A percentile compares a stretch with the other conserved stretches of the same genome.
phyloP scores from a whole-genome alignment of 2,329 filamentous ascomycete genomes.

The Chaetoscypha palmicola region DNA sequence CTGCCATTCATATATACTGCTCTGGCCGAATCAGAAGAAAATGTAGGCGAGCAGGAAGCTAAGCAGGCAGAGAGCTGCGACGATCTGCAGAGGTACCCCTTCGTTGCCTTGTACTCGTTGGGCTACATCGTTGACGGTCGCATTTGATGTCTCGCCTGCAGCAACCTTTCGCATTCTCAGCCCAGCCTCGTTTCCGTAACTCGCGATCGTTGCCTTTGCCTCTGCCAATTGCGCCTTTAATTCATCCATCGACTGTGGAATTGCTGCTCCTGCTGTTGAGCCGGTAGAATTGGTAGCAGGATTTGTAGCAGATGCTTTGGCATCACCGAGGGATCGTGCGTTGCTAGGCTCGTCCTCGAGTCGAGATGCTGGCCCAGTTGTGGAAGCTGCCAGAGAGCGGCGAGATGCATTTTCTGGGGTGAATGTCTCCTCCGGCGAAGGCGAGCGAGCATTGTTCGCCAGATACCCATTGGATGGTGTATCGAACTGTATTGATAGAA shows the following conservation, averaged over 20 bases:
- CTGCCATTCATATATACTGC: not conserved
- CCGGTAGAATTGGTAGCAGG: slow-evolving; percentile 34
- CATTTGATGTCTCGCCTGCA: slow-evolving; percentile 41
- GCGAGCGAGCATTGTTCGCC: slow-evolving; percentile 38
- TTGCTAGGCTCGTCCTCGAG: slow-evolving; percentile 27
- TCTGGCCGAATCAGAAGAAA: slow-evolving; percentile 65
- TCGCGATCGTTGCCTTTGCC: slow-evolving; percentile 65
- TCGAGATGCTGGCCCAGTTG: slow-evolving; percentile 23
- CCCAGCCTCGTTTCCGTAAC: slow-evolving; percentile 63
- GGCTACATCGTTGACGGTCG: slow-evolving; percentile 43
- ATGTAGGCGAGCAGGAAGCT: slow-evolving; percentile 94
- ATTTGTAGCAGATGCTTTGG: slow-evolving; percentile 25
- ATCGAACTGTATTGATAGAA: slow-evolving; percentile 5
- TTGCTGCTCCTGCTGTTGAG: slow-evolving; percentile 39
- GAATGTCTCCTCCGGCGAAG: slow-evolving; percentile 37
- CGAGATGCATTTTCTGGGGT: slow-evolving; percentile 26
- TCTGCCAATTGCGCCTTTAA: slow-evolving; percentile 66
- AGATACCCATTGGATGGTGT: slow-evolving; percentile 34
- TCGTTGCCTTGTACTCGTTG: slow-evolving; percentile 43
- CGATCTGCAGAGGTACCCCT: slow-evolving; percentile 81
- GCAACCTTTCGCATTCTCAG: slow-evolving; percentile 73
- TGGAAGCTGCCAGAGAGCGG: slow-evolving; percentile 15
- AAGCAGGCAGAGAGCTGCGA: slow-evolving; percentile 74
- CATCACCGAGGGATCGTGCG: slow-evolving; percentile 36
- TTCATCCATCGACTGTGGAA: slow-evolving; percentile 43